A percentile compares a stretch with the other conserved stretches of the same genome.
phyloP scores from a whole-genome alignment of 306 rosid species.

The Cucumis hystrix region DNA sequence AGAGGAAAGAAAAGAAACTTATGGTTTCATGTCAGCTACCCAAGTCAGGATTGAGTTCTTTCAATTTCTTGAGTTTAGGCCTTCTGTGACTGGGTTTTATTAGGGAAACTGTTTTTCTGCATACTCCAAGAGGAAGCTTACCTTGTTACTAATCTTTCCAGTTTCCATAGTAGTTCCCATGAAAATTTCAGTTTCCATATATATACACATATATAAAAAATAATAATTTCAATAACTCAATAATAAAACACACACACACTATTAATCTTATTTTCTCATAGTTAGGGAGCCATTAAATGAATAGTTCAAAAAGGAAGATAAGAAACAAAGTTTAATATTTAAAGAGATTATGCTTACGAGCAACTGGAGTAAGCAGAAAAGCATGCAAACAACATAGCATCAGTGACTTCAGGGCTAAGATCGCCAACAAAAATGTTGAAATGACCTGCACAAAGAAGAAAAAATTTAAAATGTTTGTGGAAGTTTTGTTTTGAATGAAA shows the following conservation, averaged over 20 bases:
- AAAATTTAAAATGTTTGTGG: not conserved
- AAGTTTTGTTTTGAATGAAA: not conserved
- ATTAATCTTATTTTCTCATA: not conserved
- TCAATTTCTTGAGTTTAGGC: not conserved
- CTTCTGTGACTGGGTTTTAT: not conserved
- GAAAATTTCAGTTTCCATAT: not conserved
- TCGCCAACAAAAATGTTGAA: conserved; percentile 94
- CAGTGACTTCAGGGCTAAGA: conserved; percentile 96
- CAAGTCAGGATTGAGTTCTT: not conserved
- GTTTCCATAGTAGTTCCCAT: not conserved
- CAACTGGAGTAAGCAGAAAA: conserved; percentile 87
- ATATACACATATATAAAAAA: not conserved
- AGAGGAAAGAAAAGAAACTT: not conserved
- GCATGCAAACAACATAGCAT: conserved; percentile 89
- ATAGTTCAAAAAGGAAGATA: not conserved
- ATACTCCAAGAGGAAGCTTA: not conserved
- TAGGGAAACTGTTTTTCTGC: not conserved
- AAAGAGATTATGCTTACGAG: conserved; percentile 60
- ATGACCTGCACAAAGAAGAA: conserved; percentile 52
- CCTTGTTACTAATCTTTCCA: not conserved
- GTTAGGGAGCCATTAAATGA: not conserved
- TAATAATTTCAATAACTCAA: not conserved
- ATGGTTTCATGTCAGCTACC: not conserved
- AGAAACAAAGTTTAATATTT: not conserved
- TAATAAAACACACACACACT: not conserved